Evolutionary conservation across 2,329 filamentous ascomycete genomes (phyloP).

Genomic region (Dactylellina drechsleri): DNA sequence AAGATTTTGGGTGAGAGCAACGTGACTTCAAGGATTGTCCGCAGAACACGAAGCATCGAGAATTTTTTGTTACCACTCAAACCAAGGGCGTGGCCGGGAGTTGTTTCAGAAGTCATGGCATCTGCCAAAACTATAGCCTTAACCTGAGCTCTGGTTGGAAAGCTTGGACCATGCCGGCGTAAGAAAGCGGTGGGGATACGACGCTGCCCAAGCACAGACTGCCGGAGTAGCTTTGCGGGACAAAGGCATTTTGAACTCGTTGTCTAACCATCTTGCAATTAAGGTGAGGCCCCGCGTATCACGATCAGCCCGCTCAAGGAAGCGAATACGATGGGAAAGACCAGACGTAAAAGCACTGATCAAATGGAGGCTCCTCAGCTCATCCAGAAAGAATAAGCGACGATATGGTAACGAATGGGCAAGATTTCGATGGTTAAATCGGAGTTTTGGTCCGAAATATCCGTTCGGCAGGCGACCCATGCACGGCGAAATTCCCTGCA

Average conservation of each 20-base stretch:
- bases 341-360: neutral
- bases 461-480: conserved; percentile 25
- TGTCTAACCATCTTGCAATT: conserved; percentile 12
- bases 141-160: too few species aligned
- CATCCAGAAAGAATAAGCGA: conserved; percentile 3
- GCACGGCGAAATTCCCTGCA: too few species aligned
- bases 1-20: neutral
- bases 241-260: neutral
- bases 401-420: neutral
- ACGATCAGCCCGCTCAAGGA: neutral
- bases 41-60: neutral
- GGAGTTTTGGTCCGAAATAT: conserved; percentile 44
- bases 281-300: conserved; percentile 35
- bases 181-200: too few species aligned
- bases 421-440: conserved; percentile 12
- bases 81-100: too few species aligned
- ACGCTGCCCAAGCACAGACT: conserved; percentile 19
- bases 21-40: neutral
- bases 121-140: too few species aligned
- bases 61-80: neutral
- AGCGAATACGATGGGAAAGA: conserved; percentile 5
- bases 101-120: too few species aligned
- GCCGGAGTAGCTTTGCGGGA: conserved; percentile 2
- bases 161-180: too few species aligned
- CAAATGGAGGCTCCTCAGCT: neutral